These are phyloP conservation scores for Dendrobium nobile DNA, from an alignment of 106 monocot species.

Conservation along the genomic window DNA sequence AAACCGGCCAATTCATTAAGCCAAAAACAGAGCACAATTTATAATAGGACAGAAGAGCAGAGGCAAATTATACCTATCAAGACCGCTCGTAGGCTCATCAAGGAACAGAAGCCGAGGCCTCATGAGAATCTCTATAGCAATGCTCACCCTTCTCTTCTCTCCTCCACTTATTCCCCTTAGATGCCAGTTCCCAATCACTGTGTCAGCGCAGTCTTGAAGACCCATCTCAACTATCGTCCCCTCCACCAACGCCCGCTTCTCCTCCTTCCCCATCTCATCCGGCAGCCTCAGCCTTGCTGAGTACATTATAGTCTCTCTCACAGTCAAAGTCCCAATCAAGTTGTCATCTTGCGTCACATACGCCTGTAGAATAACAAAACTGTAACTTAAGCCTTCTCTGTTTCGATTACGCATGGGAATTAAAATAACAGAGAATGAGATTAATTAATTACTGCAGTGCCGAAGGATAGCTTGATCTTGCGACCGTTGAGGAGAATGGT, in stretches of 20 bases:
- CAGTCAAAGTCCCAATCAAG: conserved; percentile 75
- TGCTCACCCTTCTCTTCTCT: conserved; percentile 92
- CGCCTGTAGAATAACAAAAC: conserved; percentile 28
- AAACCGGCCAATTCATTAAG: background rate
- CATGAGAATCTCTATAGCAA: conserved; percentile 95
- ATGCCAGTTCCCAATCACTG: conserved; percentile 75
- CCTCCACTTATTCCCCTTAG: conserved; percentile 85
- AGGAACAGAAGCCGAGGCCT: conserved; percentile 88
- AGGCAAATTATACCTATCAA: conserved; percentile 58
- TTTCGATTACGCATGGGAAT: background rate
- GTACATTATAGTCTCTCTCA: conserved; percentile 78
- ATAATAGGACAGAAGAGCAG: too few relatives aligned
- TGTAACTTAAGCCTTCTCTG: background rate
- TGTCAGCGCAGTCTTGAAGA: conserved; percentile 73
- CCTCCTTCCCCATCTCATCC: conserved; percentile 61
- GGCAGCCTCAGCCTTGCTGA: conserved; percentile 69
- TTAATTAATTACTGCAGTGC: conserved; percentile 41
- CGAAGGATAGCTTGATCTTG: conserved; percentile 68
- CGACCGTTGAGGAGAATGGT: conserved; percentile 53
- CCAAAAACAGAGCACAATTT: too few relatives aligned
- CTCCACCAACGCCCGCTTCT: conserved; percentile 66
- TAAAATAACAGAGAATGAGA: background rate
- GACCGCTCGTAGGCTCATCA: conserved; percentile 96
- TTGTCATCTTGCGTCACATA: conserved; percentile 91
- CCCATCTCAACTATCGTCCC: conserved; percentile 81